Conservation (phyloP, 306 rosid genomes). For the Cucurbita argyrosperma region DNA sequence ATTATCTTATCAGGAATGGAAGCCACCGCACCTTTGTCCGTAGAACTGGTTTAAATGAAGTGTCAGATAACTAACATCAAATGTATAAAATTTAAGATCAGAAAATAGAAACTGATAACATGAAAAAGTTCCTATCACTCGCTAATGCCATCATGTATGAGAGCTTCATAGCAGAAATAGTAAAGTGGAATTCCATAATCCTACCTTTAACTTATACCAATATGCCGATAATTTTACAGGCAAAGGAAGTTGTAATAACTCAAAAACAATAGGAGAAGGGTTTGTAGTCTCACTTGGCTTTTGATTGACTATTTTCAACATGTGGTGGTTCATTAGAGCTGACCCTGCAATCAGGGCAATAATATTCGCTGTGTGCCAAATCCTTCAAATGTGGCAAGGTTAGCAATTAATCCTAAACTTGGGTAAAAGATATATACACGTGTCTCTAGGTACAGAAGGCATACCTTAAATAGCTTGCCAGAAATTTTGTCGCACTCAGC, state of each 20-base stretch:
- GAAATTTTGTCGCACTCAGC: constrained; percentile 80
- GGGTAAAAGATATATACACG: not conserved
- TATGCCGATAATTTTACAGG: not conserved
- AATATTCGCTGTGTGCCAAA: constrained; percentile 55
- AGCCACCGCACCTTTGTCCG: constrained; percentile 19
- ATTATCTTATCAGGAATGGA: constrained; percentile 33
- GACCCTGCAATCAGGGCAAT: constrained; percentile 83
- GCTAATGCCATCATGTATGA: not conserved
- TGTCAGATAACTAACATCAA: not conserved
- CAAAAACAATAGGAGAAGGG: not conserved
- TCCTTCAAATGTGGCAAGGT: constrained; percentile 36
- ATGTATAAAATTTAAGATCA: not conserved
- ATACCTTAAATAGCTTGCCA: constrained; percentile 51
- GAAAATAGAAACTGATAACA: not conserved
- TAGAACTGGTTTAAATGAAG: constrained; percentile 31
- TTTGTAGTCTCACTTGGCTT: constrained; percentile 30
- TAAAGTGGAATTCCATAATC: not conserved
- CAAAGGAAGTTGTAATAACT: not conserved
- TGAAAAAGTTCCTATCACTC: not conserved
- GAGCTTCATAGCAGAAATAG: not conserved
- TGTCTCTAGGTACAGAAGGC: not conserved
- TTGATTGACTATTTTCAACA: constrained; percentile 24
- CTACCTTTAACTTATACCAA: not conserved
- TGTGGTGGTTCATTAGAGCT: constrained; percentile 27
- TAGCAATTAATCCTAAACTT: constrained; percentile 4